Base-by-base conservation (phyloP, 768 basidiomycete species). In the Psilocybe azurescens region DNA sequence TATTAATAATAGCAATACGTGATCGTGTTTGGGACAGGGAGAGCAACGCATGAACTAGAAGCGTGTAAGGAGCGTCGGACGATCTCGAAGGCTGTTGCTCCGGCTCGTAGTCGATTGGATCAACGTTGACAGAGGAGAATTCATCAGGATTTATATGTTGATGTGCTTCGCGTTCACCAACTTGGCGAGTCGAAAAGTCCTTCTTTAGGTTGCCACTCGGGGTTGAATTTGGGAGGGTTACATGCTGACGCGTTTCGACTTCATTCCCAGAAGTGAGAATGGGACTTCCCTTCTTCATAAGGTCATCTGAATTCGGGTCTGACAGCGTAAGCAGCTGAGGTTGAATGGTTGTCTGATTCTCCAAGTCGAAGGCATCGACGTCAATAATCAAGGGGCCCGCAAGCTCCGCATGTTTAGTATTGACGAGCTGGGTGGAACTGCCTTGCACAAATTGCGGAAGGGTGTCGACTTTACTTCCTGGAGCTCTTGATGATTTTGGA, bases 1-100 rank as follows among this genome's bases (percentile, higher is more conserved):
- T 83, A 68, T 89, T 86, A 62, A 87, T 72, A 58, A 94, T 93
- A 36, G 78, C 70, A 54, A 87, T 90, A 29, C 93, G 86, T 20
- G 93, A 94, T 33, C 87, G 86, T 0, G 93, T 94, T 51, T 80
- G 73, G 2, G 86, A 84, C 24, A 94, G 70, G 9, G 83, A 77
- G 9, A 81, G 78, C 6, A 94, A 81, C 1, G 89, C 79, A 68
- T 87, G 85, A 1, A 84, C 83, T 28, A 94, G 81, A 70, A 92
- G 90, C 2, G 89, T 82, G 72, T 91, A 94, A 0, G 91, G 90
- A 3, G 85, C 83, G 4, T 79, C 70, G 39, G 54, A 55, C 9
- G 75, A 65, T 5, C 72, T 66, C 81, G 86, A 88, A 7, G 82
- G 78, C 56, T 77, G 78, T n/a, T 64, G 63, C 32, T 74, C 71